Evolutionary conservation across 192 early-diverging fungal species (phyloP), one percentile per base, ranked within the genome.

Genomic region (Backusella macrospora): DNA sequence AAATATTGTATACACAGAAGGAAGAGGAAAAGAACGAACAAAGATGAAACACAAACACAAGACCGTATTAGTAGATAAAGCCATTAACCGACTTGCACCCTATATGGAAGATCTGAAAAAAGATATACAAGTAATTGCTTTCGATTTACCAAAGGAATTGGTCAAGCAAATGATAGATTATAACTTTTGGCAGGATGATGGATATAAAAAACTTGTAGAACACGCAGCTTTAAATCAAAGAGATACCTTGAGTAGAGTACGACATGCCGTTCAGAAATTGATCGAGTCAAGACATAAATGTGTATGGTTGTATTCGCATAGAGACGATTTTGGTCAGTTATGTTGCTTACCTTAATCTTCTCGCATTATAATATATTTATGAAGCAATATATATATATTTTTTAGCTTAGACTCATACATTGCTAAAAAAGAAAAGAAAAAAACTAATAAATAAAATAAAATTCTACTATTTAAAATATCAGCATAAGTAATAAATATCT

Each of bases 301-400:
- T 73, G 83, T 93, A 8, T 93, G 92, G 92, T 75, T 93, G 16
- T 92, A 93, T 76, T 89, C 90, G 0, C 84, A 88, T 63, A 86
- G 86, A 62, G 89, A 88, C 79, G 89, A 93, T 45, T 85, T 79
- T 71, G 86, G 86, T 8, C 75, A 87, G 16, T 80, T 88, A 8
- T 93, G 90, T 70, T 81, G 86, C 5, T 68, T 74, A 7, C 26
- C 37, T 62, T 72, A 72, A 43, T 26, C 26, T 7, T 59, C 18
- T 49, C 14, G 18, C 14, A 59, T 59, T 59, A 26, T 26, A 59
- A 26, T 18, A 18, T 52, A 26, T 26, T 6, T 49, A 55, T 23
- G 10, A 3, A 3, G 5, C 10, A 59, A 1, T 26, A 10, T 21
- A 13, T 55, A 18, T 55, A 55, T 55, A 10, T 34, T 34, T 34